These are phyloP conservation scores for Durotheca rogersii DNA, from an alignment of 495 filamentous ascomycete genomes.

Conservation along the genomic window DNA sequence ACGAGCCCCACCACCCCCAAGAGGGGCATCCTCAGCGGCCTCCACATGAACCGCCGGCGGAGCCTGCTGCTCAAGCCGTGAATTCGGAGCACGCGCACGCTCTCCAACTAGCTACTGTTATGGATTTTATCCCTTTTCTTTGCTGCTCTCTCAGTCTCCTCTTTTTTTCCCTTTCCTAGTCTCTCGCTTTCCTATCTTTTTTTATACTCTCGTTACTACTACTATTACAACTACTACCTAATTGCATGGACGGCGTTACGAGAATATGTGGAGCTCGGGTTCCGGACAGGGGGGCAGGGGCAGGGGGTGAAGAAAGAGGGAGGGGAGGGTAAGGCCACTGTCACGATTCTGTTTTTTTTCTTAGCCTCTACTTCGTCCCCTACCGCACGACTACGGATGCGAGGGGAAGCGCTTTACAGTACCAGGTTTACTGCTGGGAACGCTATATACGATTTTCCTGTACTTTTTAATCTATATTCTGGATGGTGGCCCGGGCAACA, in stretches of 20 bases:
- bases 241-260: constrained; percentile 8
- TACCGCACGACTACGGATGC: no score
- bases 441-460: no score
- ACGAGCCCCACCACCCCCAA: constrained; percentile 26
- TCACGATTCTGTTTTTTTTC: constrained; percentile 4
- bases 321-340: neutral
- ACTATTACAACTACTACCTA: neutral
- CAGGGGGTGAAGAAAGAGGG: neutral
- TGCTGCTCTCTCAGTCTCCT: no score
- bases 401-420: no score
- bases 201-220: neutral
- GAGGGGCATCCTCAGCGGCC: constrained; percentile 44
- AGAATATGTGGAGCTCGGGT: constrained; percentile 18
- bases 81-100: constrained; percentile 7
- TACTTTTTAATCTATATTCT: no score
- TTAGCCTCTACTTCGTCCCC: no score
- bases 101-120: neutral
- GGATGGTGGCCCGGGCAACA: no score
- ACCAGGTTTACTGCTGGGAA: no score
- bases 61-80: constrained; percentile 42
- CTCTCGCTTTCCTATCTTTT: no score
- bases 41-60: constrained; percentile 39
- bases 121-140: no score
- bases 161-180: no score
- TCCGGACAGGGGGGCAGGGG: constrained; percentile 7